Percentiles rank a stretch among this genome's conserved stretches.
phyloP scores from a whole-genome alignment of 495 filamentous ascomycete genomes.

The Corynascus novoguineensis region DNA sequence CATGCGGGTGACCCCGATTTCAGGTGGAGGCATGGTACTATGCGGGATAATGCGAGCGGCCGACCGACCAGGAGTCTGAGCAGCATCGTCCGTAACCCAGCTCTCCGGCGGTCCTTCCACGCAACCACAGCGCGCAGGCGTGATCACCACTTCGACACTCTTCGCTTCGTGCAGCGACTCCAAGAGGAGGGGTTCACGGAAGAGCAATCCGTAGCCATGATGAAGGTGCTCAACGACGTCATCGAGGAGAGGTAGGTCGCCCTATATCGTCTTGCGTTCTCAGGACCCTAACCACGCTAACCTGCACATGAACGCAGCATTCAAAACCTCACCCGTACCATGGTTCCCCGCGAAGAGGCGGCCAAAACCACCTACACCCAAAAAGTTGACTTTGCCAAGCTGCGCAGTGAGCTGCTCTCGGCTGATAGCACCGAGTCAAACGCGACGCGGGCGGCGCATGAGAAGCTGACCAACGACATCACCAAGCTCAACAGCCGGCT shows the following conservation, averaged over 20 bases:
- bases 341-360: constrained; percentile 94
- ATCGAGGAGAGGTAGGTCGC: constrained; percentile 75
- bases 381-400: constrained; percentile 98
- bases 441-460: constrained; percentile 82
- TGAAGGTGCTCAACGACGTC: constrained; percentile 93
- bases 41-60: neutral
- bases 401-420: constrained; percentile 86
- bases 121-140: constrained; percentile 53
- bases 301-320: constrained; percentile 50
- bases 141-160: constrained; percentile 97
- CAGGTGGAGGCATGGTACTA: neutral
- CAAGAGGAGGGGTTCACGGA: constrained; percentile 91
- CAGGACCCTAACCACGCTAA: neutral
- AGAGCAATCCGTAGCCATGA: constrained; percentile 91
- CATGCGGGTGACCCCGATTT: neutral
- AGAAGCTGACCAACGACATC: constrained; percentile 88
- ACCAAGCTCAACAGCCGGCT: constrained; percentile 84
- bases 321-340: constrained; percentile 94
- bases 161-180: constrained; percentile 91
- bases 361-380: constrained; percentile 90
- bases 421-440: constrained; percentile 86
- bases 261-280: neutral
- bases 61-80: neutral
- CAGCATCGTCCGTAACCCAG: constrained; percentile 23
- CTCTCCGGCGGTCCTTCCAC: constrained; percentile 57